Base-by-base conservation (phyloP, 2,329 filamentous ascomycete genomes). In the Teratosphaeria nubilosa region DNA sequence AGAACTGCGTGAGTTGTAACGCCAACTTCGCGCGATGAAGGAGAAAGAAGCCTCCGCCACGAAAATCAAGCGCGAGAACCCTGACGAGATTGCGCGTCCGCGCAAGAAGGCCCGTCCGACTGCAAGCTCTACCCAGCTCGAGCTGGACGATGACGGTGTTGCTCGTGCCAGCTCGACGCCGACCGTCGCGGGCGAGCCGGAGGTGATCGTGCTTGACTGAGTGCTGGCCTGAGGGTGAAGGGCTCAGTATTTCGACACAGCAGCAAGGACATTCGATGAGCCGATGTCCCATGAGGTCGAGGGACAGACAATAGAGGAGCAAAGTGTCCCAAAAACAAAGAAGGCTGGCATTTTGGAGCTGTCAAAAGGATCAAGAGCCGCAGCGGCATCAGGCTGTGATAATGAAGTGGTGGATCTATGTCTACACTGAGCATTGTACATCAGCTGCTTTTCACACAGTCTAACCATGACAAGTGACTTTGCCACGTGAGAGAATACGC, bases 21-120 rank as follows among this genome's bases (percentile, higher is more conserved):
- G 51, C 14, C 50, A 56, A 24, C 25, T 59, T 16, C 48, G 34
- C 16, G 34, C 34, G 13, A 16, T 16, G 13, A 41, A 41, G 34
- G 25, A 54, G 25, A 54, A 50, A 31, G 59, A 53, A 10, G 54
- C 53, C 53, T 53, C 7, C 25, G 10, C 14, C 13, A 30, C 20
- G 24, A 61, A 57, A 31, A 55, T 66, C 59, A 65, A 65, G 60
- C 62, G 61, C 3, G 63, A 65, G 60, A 53, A 25, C 5, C 25
- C 16, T 5, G 62, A 61, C 53, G 56, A 59, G 32, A 60, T 55
- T 22, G 57, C 56, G 9, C 59, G 61, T 13, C 61, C 54, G 6
- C 61, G 62, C 31, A 66, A 64, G 57, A 37, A 27, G 14, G 57
- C 63, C 11, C 60, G 63, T 10, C 58, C 59, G 51, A 32, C 11